phyloP scores from a whole-genome alignment of 106 monocot genomes.

The Acanthochlamys bracteata region DNA sequence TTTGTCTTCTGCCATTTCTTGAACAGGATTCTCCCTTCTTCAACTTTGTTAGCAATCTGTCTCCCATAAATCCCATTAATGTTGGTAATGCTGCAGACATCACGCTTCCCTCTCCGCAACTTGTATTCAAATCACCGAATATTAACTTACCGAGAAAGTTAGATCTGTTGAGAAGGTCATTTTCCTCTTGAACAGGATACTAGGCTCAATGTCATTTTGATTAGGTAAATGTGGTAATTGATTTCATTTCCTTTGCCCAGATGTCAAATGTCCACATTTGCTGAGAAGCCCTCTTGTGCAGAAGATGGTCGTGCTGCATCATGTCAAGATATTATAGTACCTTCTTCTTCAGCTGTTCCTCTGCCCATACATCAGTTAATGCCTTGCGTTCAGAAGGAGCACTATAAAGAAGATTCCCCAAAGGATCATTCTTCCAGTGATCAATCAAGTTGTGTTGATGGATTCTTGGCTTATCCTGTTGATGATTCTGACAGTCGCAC shows the following conservation, averaged over 20 bases:
- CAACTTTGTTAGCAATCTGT: conserved; percentile 25
- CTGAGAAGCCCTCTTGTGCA: conserved; percentile 9
- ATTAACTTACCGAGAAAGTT: conserved; percentile 10
- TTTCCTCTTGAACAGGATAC: too few species aligned
- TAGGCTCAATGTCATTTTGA: conserved; percentile 13
- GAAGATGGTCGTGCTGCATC: background rate
- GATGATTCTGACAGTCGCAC: conserved; percentile 22
- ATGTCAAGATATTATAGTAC: background rate
- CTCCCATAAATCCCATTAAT: conserved; percentile 27
- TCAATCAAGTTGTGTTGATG: conserved; percentile 28
- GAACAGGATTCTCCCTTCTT: conserved; percentile 51
- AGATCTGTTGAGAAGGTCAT: conserved; percentile 28
- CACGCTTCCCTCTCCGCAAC: conserved; percentile 36
- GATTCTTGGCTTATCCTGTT: conserved; percentile 27
- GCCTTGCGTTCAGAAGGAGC: conserved; percentile 7
- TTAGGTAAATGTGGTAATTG: too few species aligned
- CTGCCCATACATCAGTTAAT: conserved; percentile 2
- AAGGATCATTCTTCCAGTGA: conserved; percentile 19
- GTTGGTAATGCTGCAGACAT: conserved; percentile 14
- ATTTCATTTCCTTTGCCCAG: conserved; percentile 18
- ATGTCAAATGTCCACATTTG: background rate
- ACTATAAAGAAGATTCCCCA: background rate
- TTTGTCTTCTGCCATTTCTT: too few species aligned
- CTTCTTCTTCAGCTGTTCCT: background rate
- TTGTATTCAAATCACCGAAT: conserved; percentile 39